These are phyloP conservation scores for Pichia sorboxylosa DNA, from an alignment of 1,139 yeast genomes.

Conservation along the genomic window DNA sequence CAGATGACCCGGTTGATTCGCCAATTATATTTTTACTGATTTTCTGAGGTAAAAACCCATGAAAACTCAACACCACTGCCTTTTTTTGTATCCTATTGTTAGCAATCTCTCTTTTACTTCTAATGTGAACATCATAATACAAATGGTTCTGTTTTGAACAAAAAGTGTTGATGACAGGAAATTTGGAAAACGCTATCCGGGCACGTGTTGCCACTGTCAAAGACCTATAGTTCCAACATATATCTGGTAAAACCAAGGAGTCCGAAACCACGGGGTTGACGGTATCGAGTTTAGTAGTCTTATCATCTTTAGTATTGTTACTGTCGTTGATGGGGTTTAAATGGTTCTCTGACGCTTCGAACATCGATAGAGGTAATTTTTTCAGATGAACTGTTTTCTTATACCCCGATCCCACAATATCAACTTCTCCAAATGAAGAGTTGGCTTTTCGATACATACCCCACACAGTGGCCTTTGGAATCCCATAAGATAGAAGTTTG, in stretches of 20 bases:
- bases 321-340: conserved; percentile 1
- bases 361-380: conserved; percentile 18
- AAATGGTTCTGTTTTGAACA: conserved; percentile 21
- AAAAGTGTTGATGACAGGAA: conserved; percentile 2
- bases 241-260: conserved; percentile 18
- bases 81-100: conserved; percentile 19
- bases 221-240: conserved; percentile 18
- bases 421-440: conserved; percentile 23
- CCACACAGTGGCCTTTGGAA: conserved; percentile 18
- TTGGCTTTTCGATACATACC: conserved; percentile 10
- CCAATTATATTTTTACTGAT: conserved; percentile 37
- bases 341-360: conserved; percentile 17
- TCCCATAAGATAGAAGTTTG: conserved; percentile 12
- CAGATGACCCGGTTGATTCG: conserved; percentile 35
- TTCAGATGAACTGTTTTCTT: conserved; percentile 21
- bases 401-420: conserved; percentile 29
- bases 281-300: no score
- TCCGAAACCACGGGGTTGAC: conserved; percentile 1
- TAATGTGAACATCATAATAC: conserved; percentile 22
- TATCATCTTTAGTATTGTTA: neutral
- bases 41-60: conserved; percentile 43
- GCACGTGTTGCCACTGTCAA: conserved; percentile 30
- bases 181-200: conserved; percentile 27
- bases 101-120: conserved; percentile 4
- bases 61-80: conserved; percentile 37